Percentiles rank a stretch among this genome's conserved stretches.
Evolutionary conservation across 2,329 filamentous ascomycete genomes (phyloP).

Genomic region (Aspergillus sergii): DNA sequence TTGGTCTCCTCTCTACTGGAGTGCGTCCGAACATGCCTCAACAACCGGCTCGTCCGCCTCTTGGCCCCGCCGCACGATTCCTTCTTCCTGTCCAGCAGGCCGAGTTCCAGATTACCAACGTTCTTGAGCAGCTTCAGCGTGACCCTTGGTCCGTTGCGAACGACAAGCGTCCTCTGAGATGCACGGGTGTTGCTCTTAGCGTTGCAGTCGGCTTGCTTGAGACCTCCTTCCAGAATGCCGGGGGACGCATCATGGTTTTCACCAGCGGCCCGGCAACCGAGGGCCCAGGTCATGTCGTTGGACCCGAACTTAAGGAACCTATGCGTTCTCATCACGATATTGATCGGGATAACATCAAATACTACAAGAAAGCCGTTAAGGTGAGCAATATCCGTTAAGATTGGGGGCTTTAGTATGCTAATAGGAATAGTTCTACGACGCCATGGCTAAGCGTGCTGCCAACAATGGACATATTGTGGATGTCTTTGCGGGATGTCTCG

Average conservation of each 20-base stretch:
- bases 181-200: slow-evolving; percentile 93
- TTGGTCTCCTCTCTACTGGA: slow-evolving; percentile 69
- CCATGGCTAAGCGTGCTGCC: slow-evolving; percentile 86
- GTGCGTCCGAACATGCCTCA: slow-evolving; percentile 73
- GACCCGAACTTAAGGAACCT: slow-evolving; percentile 90
- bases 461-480: slow-evolving; percentile 98
- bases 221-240: slow-evolving; percentile 92
- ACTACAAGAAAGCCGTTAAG: slow-evolving; percentile 99
- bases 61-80: slow-evolving; percentile 85
- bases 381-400: slow-evolving; percentile 48
- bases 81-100: slow-evolving; percentile 91
- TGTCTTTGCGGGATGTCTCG: slow-evolving; percentile 94
- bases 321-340: slow-evolving; percentile 99
- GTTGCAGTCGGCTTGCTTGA: slow-evolving; percentile 92
- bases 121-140: slow-evolving; percentile 90
- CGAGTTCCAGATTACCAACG: slow-evolving; percentile 96
- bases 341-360: slow-evolving; percentile 97
- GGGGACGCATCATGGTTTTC: slow-evolving; percentile 95
- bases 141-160: slow-evolving; percentile 97
- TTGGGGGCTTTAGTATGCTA: slow-evolving; percentile 16
- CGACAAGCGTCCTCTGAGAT: slow-evolving; percentile 85
- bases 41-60: slow-evolving; percentile 71
- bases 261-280: slow-evolving; percentile 93
- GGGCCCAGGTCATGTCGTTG: slow-evolving; percentile 94
- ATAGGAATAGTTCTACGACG: slow-evolving; percentile 80